Conservation (phyloP, 495 filamentous ascomycete genomes). For the Penicillium argentinense region DNA sequence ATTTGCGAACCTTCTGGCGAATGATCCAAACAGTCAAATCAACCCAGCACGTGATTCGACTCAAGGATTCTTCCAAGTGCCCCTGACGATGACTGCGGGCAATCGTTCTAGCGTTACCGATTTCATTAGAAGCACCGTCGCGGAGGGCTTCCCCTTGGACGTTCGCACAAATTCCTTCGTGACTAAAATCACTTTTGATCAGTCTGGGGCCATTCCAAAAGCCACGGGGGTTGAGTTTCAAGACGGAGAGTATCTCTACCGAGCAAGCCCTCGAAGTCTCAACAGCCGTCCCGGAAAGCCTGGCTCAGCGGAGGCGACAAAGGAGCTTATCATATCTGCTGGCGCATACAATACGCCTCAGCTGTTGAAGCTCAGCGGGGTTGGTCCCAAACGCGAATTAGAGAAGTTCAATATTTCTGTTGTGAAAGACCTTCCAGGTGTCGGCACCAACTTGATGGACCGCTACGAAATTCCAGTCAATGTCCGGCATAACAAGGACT, state of each 20-base stretch:
- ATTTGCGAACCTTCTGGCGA: neutral
- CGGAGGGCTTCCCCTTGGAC: slow-evolving; percentile 52
- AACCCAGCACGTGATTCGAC: neutral
- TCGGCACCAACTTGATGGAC: slow-evolving; percentile 61
- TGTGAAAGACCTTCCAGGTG: slow-evolving; percentile 51
- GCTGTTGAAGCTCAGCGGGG: slow-evolving; percentile 58
- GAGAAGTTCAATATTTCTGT: slow-evolving; percentile 42
- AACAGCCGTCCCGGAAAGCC: slow-evolving; percentile 28
- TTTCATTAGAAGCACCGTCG: slow-evolving; percentile 50
- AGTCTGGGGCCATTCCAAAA: slow-evolving; percentile 33
- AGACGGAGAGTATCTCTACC: slow-evolving; percentile 54
- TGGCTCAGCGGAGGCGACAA: slow-evolving; percentile 36
- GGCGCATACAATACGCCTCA: slow-evolving; percentile 59
- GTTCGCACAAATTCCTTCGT: slow-evolving; percentile 55
- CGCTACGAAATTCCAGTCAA: slow-evolving; percentile 52
- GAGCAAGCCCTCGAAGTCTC: slow-evolving; percentile 44
- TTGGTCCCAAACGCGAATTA: slow-evolving; percentile 51
- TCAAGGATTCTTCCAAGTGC: slow-evolving; percentile 1
- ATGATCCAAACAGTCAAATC: neutral
- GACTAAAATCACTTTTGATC: slow-evolving; percentile 55
- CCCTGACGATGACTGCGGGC: slow-evolving; percentile 38
- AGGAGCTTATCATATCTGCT: slow-evolving; percentile 57
- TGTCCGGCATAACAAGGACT: slow-evolving; percentile 35
- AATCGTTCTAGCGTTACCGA: slow-evolving; percentile 49
- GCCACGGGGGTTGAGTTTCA: slow-evolving; percentile 63